Evolutionary conservation across 2,329 filamentous ascomycete genomes (phyloP).

Genomic region (Zasmidium cellare): DNA sequence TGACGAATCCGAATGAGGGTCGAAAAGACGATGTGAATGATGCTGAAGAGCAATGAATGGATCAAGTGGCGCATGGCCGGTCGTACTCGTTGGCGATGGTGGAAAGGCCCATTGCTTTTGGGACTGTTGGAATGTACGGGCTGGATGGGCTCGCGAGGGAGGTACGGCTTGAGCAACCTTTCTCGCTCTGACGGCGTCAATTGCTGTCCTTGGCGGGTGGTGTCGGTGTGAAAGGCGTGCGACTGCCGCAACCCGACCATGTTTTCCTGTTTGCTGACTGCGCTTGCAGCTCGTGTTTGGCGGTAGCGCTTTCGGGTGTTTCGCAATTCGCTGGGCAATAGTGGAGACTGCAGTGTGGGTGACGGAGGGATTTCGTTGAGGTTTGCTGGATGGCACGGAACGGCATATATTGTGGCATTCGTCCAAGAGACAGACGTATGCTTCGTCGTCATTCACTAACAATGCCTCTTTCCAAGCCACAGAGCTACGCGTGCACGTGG

Average conservation of each 20-base stretch:
- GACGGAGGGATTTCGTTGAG: neutral
- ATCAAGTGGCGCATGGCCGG: constrained; percentile 42
- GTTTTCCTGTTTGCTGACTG: constrained; percentile 11
- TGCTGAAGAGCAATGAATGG: constrained; percentile 65
- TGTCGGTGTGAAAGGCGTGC: constrained; percentile 31
- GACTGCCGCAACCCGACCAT: constrained; percentile 32
- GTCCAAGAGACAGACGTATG: neutral
- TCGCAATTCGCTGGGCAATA: neutral
- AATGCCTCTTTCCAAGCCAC: neutral
- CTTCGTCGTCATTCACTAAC: neutral
- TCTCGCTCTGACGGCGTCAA: constrained; percentile 34
- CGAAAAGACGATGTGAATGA: constrained; percentile 81
- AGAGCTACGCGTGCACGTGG: neutral
- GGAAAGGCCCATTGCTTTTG: constrained; percentile 18
- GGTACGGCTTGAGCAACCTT: constrained; percentile 34
- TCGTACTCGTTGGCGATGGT: constrained; percentile 30
- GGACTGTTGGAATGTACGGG: neutral
- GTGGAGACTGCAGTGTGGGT: neutral
- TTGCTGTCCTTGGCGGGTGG: constrained; percentile 25
- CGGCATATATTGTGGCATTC: neutral
- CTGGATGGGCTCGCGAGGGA: constrained; percentile 26
- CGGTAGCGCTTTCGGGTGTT: neutral
- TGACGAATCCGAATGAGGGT: constrained; percentile 82
- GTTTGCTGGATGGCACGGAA: neutral
- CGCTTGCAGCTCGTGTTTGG: neutral